Percentiles rank a stretch among this genome's conserved stretches.
Evolutionary conservation across 352 stramenopile genomes (phyloP).

Genomic region (Achlya hypogyna): DNA sequence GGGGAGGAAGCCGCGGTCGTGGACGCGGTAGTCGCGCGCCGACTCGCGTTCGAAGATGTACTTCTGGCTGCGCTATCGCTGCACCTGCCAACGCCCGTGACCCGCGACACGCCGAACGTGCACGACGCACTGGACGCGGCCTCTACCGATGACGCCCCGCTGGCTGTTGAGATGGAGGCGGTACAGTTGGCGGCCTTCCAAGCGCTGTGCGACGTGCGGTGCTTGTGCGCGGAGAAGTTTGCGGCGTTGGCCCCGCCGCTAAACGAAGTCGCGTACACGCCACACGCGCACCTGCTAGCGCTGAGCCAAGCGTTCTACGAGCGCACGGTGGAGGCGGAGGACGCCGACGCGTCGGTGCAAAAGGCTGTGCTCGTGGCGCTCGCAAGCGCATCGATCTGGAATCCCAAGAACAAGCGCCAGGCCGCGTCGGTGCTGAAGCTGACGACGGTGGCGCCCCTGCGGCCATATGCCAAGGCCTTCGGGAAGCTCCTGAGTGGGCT

Average conservation of each 20-base stretch:
- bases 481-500: conserved; percentile 68
- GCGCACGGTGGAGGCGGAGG: conserved; percentile 49
- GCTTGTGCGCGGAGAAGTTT: conserved; percentile 80
- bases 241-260: conserved; percentile 44
- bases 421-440: conserved; percentile 59
- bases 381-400: conserved; percentile 60
- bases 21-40: background rate
- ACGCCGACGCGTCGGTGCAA: conserved; percentile 40
- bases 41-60: background rate
- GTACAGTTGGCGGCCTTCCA: conserved; percentile 62
- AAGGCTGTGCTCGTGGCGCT: conserved; percentile 53
- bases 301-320: conserved; percentile 81
- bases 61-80: conserved; percentile 6
- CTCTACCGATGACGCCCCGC: background rate
- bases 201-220: conserved; percentile 66
- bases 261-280: conserved; percentile 49
- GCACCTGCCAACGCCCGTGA: conserved; percentile 11
- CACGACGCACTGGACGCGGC: conserved; percentile 2
- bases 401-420: conserved; percentile 75
- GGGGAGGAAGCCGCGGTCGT: background rate
- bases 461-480: conserved; percentile 65
- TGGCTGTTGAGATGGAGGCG: conserved; percentile 27
- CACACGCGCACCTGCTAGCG: conserved; percentile 56
- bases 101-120: background rate
- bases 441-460: conserved; percentile 42